Percentiles rank a stretch among this genome's conserved stretches.
Evolutionary conservation across 2,329 filamentous ascomycete genomes (phyloP).

Genomic region (Pseudomassariella vexata): DNA sequence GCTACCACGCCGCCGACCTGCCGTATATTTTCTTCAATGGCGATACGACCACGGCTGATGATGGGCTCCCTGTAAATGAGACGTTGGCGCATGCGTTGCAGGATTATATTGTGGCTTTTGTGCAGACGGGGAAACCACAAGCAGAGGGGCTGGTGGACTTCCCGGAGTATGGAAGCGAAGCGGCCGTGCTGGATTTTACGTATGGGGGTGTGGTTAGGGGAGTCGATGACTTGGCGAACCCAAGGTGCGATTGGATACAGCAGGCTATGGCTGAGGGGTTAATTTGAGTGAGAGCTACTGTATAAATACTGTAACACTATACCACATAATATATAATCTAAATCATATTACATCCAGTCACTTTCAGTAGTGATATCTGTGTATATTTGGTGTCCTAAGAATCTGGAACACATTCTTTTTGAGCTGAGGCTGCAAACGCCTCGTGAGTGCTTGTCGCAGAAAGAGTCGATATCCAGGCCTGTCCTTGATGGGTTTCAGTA

Average conservation of each 20-base stretch:
- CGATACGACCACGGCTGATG: constrained; percentile 17
- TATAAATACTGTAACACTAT: no score
- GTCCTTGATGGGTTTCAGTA: no score
- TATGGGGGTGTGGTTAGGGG: constrained; percentile 8
- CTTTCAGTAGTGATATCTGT: no score
- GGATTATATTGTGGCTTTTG: constrained; percentile 29
- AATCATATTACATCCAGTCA: no score
- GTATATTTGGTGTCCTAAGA: no score
- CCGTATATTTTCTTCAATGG: constrained; percentile 46
- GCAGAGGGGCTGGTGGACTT: constrained; percentile 9
- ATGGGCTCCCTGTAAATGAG: constrained; percentile 19
- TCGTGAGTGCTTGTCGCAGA: no score
- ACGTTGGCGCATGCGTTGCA: constrained; percentile 27
- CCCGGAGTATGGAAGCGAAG: constrained; percentile 16
- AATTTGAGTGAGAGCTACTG: no score
- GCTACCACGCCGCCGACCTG: constrained; percentile 45
- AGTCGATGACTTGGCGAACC: constrained; percentile 21
- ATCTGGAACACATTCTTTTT: no score
- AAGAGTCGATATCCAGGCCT: no score
- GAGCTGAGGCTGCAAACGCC: no score
- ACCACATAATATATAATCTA: no score
- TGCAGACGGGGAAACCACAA: constrained; percentile 23
- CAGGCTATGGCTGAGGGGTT: constrained; percentile 18
- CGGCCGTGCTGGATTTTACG: constrained; percentile 13
- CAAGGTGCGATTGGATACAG: constrained; percentile 27